Evolutionary conservation across 2,329 filamentous ascomycete species (phyloP).

Genomic region (Diplodia mutila): DNA sequence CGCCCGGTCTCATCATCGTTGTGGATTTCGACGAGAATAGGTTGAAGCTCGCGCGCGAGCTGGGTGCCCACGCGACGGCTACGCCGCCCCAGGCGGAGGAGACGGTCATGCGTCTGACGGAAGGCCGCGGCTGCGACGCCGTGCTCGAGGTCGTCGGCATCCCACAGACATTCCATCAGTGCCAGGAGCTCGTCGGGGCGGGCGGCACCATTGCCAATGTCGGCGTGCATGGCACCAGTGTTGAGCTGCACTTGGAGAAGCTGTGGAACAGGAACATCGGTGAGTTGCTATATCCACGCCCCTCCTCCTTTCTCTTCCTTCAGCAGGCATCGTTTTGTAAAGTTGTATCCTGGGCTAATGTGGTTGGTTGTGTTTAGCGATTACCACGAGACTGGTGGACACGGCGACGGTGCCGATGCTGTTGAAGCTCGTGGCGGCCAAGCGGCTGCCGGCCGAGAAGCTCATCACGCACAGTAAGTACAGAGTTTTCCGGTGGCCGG

Average conservation of each 20-base stretch:
- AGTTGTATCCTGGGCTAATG: not conserved
- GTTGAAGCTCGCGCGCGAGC: constrained; percentile 50
- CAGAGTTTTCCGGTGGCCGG: not conserved
- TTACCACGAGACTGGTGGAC: constrained; percentile 55
- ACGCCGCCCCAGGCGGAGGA: constrained; percentile 41
- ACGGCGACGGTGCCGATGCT: constrained; percentile 55
- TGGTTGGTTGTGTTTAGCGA: constrained; percentile 37
- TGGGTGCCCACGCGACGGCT: constrained; percentile 54
- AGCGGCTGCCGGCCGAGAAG: constrained; percentile 47
- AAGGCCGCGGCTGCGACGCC: constrained; percentile 58
- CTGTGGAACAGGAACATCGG: constrained; percentile 61
- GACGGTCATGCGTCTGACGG: constrained; percentile 50
- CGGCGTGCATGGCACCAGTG: constrained; percentile 61
- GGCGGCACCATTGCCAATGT: constrained; percentile 62
- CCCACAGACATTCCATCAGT: constrained; percentile 57
- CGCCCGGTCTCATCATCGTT: constrained; percentile 55
- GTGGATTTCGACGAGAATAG: constrained; percentile 57
- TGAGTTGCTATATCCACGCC: constrained; percentile 37
- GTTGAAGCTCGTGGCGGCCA: constrained; percentile 50
- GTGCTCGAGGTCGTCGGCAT: constrained; percentile 64
- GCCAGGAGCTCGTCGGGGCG: constrained; percentile 57
- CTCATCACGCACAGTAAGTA: constrained; percentile 49
- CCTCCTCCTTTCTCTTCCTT: too few relatives aligned
- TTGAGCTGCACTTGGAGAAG: constrained; percentile 56
- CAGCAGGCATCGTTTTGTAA: not conserved